Conservation (phyloP, 768 basidiomycete genomes). For the Kwoniella heveanensis region DNA sequence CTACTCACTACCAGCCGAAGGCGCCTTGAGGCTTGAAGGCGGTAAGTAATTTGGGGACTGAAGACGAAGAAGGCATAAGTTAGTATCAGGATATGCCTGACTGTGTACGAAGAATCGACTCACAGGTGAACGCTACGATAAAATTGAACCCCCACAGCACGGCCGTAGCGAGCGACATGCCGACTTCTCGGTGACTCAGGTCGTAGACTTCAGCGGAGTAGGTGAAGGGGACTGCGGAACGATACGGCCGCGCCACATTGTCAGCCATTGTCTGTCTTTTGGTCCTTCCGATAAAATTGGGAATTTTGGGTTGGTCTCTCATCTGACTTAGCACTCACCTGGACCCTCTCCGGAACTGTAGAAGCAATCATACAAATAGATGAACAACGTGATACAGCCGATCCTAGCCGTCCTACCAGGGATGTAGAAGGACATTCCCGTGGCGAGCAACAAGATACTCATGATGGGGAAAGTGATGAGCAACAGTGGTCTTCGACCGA, state of each 20-base stretch:
- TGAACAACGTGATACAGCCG: slow-evolving; percentile 44
- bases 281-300: too few relatives aligned
- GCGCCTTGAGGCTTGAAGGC: slow-evolving; percentile 71
- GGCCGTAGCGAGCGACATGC: slow-evolving; percentile 72
- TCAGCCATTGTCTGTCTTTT: too few relatives aligned
- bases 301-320: too few relatives aligned
- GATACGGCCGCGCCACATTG: too few relatives aligned
- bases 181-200: slow-evolving; percentile 74
- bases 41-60: slow-evolving; percentile 64
- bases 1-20: slow-evolving; percentile 58
- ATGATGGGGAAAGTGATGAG: slow-evolving; percentile 74
- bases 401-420: slow-evolving; percentile 52
- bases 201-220: slow-evolving; percentile 69
- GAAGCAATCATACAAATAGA: slow-evolving; percentile 12
- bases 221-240: slow-evolving; percentile 61
- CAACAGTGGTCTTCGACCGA: slow-evolving; percentile 22
- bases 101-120: too few relatives aligned
- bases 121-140: slow-evolving; percentile 2
- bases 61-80: background rate
- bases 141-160: slow-evolving; percentile 37
- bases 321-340: slow-evolving; percentile 56
- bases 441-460: slow-evolving; percentile 76
- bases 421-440: slow-evolving; percentile 69
- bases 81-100: too few relatives aligned
- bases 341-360: slow-evolving; percentile 71